Evolutionary conservation across 768 basidiomycete species (phyloP).

Genomic region (Kockovaella imperatae): DNA sequence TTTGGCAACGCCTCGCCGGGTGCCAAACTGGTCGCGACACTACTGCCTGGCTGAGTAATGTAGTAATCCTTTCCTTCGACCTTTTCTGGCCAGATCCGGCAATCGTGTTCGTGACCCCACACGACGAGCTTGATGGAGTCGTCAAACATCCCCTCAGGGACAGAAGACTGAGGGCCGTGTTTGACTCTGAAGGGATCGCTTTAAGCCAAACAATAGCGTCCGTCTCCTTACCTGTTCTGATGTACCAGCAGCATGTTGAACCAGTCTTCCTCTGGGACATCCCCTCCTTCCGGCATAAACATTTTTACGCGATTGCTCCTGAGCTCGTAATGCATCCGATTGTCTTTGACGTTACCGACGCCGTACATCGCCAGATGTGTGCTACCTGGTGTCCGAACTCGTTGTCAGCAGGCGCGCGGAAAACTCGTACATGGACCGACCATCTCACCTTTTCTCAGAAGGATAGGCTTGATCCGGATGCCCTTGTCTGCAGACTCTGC

Average conservation of each 20-base stretch:
- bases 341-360: constrained; percentile 92
- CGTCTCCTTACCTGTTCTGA: constrained; percentile 72
- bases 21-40: constrained; percentile 85
- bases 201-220: not conserved
- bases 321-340: constrained; percentile 92
- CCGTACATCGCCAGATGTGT: constrained; percentile 88
- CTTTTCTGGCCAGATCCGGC: constrained; percentile 78
- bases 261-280: constrained; percentile 61
- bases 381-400: no score
- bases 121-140: constrained; percentile 86
- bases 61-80: constrained; percentile 87
- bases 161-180: constrained; percentile 87
- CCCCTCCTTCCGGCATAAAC: constrained; percentile 82
- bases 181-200: constrained; percentile 58
- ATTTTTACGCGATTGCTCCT: constrained; percentile 87
- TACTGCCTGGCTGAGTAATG: constrained; percentile 90
- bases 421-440: no score
- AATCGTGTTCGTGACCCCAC: constrained; percentile 99
- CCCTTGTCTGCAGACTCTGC: constrained; percentile 51
- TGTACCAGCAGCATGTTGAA: constrained; percentile 90
- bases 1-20: constrained; percentile 90
- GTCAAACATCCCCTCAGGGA: constrained; percentile 96
- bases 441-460: constrained; percentile 84
- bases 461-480: constrained; percentile 79
- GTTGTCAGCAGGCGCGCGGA: no score